phyloP scores from a whole-genome alignment of 2,329 filamentous ascomycete species.

The Penicillium sp. region DNA sequence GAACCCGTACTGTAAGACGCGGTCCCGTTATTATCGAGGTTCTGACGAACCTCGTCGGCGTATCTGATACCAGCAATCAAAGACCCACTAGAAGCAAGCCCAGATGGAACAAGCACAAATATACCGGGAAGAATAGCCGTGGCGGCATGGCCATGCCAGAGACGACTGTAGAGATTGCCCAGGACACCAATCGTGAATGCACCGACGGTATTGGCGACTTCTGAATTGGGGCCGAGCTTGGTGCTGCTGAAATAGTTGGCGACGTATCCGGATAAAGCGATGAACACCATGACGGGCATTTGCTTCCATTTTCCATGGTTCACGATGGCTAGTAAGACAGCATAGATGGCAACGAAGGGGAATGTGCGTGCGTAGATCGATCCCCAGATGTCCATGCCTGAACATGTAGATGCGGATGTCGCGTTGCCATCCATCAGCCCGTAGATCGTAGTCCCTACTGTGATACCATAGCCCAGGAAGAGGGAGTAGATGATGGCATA shows the following conservation, averaged over 20 bases:
- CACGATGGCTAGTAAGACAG: conserved; percentile 72
- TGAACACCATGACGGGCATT: conserved; percentile 72
- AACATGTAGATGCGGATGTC: conserved; percentile 50
- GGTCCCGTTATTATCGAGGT: conserved; percentile 25
- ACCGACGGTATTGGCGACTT: conserved; percentile 75
- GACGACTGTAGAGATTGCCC: conserved; percentile 74
- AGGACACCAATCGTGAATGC: conserved; percentile 77
- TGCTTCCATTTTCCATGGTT: conserved; percentile 83
- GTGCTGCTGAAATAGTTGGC: conserved; percentile 73
- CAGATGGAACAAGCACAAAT: conserved; percentile 67
- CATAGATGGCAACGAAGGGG: conserved; percentile 72
- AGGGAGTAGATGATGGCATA: conserved; percentile 73
- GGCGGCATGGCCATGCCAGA: conserved; percentile 74
- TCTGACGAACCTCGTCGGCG: conserved; percentile 53
- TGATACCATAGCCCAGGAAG: conserved; percentile 71
- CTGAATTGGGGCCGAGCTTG: conserved; percentile 67
- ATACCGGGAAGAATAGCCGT: conserved; percentile 87
- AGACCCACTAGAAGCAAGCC: conserved; percentile 58
- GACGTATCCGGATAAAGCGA: conserved; percentile 71
- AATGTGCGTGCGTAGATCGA: conserved; percentile 55
- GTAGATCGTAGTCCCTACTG: conserved; percentile 63
- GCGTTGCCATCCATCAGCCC: conserved; percentile 59
- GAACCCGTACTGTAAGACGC: conserved; percentile 21
- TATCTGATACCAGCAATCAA: conserved; percentile 58
- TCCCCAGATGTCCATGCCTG: conserved; percentile 51